Evolutionary conservation across 1,139 yeast species (phyloP).

Genomic region (Candida smagusa): DNA sequence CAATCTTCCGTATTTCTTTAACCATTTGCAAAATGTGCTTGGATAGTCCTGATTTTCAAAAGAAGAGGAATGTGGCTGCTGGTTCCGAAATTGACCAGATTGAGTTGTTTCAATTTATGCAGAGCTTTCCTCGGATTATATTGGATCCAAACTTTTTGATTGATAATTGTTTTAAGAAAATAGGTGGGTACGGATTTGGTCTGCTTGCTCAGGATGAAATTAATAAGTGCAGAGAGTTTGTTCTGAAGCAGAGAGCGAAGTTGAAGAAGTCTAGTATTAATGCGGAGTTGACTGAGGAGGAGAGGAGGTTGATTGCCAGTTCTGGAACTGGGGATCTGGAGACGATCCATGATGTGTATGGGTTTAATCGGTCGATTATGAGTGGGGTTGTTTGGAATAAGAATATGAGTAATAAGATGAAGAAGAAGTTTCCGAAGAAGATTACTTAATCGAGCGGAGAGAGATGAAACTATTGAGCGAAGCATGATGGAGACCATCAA

Average conservation of each 20-base stretch:
- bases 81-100: constrained; percentile 58
- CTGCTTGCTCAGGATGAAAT: constrained; percentile 81
- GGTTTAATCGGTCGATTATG: constrained; percentile 50
- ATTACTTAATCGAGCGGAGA: neutral
- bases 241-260: constrained; percentile 54
- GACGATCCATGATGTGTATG: constrained; percentile 45
- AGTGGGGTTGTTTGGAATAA: constrained; percentile 59
- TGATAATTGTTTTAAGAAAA: constrained; percentile 70
- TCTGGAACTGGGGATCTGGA: constrained; percentile 15
- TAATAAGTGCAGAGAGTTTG: constrained; percentile 71
- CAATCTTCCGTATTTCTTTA: constrained; percentile 77
- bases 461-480: too few species aligned
- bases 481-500: too few species aligned
- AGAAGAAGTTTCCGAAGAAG: constrained; percentile 32
- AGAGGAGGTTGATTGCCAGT: constrained; percentile 27
- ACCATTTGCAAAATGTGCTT: constrained; percentile 80
- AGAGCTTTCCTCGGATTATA: constrained; percentile 71
- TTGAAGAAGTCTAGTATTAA: constrained; percentile 35
- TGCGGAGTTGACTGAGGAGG: constrained; percentile 40
- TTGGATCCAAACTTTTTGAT: constrained; percentile 69
- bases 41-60: constrained; percentile 47
- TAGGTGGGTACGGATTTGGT: constrained; percentile 67
- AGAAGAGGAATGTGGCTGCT: constrained; percentile 12
- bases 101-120: constrained; percentile 84
- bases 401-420: constrained; percentile 49